Evolutionary conservation across 2,329 filamentous ascomycete species (phyloP).

Genomic region (Plenodomus tracheiphilus): DNA sequence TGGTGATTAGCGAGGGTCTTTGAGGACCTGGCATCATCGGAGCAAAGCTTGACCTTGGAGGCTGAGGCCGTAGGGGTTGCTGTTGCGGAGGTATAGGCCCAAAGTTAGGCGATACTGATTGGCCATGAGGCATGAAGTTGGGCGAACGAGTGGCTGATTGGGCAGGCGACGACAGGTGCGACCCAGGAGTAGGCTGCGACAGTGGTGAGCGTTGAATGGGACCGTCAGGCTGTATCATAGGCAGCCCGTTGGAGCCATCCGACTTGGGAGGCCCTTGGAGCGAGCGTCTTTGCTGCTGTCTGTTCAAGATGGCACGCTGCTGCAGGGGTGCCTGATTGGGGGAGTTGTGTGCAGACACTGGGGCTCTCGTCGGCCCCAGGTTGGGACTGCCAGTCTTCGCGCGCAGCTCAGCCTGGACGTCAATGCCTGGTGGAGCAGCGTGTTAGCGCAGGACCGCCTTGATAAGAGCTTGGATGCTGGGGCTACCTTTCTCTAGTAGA

Average conservation of each 20-base stretch:
- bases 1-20: constrained; percentile 42
- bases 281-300: constrained; percentile 73
- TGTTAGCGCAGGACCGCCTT: constrained; percentile 21
- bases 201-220: constrained; percentile 65
- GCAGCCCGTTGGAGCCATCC: constrained; percentile 53
- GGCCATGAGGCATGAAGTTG: constrained; percentile 61
- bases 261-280: constrained; percentile 76
- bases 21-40: constrained; percentile 46
- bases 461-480: constrained; percentile 3
- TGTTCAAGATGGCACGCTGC: constrained; percentile 78
- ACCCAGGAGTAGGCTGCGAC: constrained; percentile 79
- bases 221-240: constrained; percentile 46
- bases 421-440: constrained; percentile 68
- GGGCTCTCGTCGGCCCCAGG: constrained; percentile 64
- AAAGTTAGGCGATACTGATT: constrained; percentile 63
- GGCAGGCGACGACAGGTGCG: constrained; percentile 71
- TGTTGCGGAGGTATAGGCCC: constrained; percentile 55
- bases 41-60: constrained; percentile 53
- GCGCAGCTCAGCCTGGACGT: constrained; percentile 93
- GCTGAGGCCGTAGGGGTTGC: constrained; percentile 50
- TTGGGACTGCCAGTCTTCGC: constrained; percentile 89
- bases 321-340: constrained; percentile 66
- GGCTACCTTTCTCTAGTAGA: constrained; percentile 86
- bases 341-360: constrained; percentile 60
- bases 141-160: constrained; percentile 62